Evolutionary conservation across 352 stramenopile genomes (phyloP).

Genomic region (Thraustotheca clavata): DNA sequence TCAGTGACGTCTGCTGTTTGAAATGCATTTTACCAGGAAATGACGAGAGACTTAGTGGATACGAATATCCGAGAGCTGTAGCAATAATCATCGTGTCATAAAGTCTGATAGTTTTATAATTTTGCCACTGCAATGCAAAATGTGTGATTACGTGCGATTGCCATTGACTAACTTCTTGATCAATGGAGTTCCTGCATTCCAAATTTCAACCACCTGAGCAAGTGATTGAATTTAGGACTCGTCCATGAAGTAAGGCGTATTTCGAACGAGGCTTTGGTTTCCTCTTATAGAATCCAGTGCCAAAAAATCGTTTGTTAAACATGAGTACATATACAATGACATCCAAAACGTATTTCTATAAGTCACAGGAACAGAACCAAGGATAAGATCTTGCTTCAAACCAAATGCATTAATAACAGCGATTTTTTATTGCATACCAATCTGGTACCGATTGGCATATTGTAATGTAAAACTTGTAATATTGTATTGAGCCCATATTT

Average conservation of each 20-base stretch:
- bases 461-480: background rate
- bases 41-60: background rate
- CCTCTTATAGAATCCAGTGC: background rate
- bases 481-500: background rate
- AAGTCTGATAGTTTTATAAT: background rate
- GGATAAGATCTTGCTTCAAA: background rate
- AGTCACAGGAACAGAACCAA: background rate
- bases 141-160: background rate
- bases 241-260: background rate
- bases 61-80: background rate
- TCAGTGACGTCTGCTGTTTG: background rate
- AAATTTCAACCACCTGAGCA: too few relatives aligned
- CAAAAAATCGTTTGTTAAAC: conserved; percentile 4
- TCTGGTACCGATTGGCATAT: conserved; percentile 3
- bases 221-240: too few relatives aligned
- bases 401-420: conserved; percentile 1
- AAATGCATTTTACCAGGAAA: background rate
- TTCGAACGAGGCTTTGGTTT: conserved; percentile 11
- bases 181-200: background rate
- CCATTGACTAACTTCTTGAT: background rate
- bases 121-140: conserved; percentile 12
- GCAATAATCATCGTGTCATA: background rate
- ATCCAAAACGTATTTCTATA: conserved; percentile 2
- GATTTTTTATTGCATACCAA: conserved; percentile 1
- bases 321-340: conserved; percentile 9